Evolutionary conservation across 202 grass and related monocot genomes (phyloP), one percentile per base, ranked within the genome.

Genomic region (Alloteropsis angusta): DNA sequence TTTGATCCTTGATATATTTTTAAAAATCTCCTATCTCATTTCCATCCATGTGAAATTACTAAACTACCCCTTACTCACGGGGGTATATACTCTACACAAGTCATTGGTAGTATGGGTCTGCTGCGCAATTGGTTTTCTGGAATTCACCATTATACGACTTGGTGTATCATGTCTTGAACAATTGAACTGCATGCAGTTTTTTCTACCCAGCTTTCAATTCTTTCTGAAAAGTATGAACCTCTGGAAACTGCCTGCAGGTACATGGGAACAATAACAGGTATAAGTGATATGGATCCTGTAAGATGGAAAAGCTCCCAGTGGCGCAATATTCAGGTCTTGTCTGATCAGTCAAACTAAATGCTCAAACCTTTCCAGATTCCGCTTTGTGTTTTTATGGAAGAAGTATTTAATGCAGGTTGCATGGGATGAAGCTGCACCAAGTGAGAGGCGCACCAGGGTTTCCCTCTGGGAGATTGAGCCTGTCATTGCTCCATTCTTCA

Each of bases 381-480:
- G 47, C 32, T 83, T 23, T 80, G 22, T 44, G 80, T 90, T 83
- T 80, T 85, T 13, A 17, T 83, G 47, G 64, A 45, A 60, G 5
- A 80, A 62, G 55, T 78, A 66, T 74, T 60, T 86, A 14, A 68
- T 78, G 83, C 69, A 96, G 93, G 89, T 96, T 60, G 90, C 89
- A 75, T 96, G 93, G 90, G 93, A 96, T 84, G 93, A 96, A 84
- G 88, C 87, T 17, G 89, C 93, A 44, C 85, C 89, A 59, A 88
- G 75, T 63, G 90, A 96, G 77, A 93, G 87, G 57, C 80, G 80
- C 45, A 86, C 77, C 80, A 93, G 90, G 77, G 93, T 96, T 65
- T 96, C 93, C 54, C 65, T 96, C 26, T 96, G 93, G 93, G 87
- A 96, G 23, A 84, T 96, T 52, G 93, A 96, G 37, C 90, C 93